Evolutionary conservation across 129 eudicot species (phyloP).

Genomic region (Gnaphalium uliginosum): DNA sequence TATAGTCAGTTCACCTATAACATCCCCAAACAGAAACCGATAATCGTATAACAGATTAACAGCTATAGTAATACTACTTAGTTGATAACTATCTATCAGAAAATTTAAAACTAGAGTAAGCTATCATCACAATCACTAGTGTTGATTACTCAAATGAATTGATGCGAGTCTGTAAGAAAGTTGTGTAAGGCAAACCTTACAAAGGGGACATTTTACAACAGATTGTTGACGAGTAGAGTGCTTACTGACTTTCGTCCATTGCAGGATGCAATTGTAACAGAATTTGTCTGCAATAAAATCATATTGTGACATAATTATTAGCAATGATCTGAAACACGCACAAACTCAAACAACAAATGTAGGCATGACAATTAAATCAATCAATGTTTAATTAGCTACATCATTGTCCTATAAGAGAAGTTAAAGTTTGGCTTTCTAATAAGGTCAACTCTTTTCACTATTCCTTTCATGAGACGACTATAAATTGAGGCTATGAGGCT

Average conservation of each 20-base stretch:
- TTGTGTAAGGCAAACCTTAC: conserved; percentile 61
- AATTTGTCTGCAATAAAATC: conserved; percentile 62
- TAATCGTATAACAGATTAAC: not conserved
- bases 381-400: not conserved
- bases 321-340: not conserved
- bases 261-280: conserved; percentile 77
- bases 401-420: no score
- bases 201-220: conserved; percentile 70
- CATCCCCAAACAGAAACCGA: not conserved
- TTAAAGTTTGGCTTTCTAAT: no score
- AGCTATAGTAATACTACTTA: not conserved
- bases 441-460: no score
- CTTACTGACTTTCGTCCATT: conserved; percentile 57
- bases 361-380: no score
- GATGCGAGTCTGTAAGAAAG: conserved; percentile 2
- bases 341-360: not conserved
- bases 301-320: conserved; percentile 2
- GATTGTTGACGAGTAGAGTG: conserved; percentile 42
- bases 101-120: not conserved
- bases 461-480: no score
- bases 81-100: no score
- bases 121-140: not conserved
- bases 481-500: no score
- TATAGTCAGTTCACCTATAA: conserved; percentile 11
- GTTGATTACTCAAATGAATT: not conserved